These are phyloP conservation scores for Ganoderma meredithae DNA, from an alignment of 1,284 basidiomycete species.

Conservation along the genomic window DNA sequence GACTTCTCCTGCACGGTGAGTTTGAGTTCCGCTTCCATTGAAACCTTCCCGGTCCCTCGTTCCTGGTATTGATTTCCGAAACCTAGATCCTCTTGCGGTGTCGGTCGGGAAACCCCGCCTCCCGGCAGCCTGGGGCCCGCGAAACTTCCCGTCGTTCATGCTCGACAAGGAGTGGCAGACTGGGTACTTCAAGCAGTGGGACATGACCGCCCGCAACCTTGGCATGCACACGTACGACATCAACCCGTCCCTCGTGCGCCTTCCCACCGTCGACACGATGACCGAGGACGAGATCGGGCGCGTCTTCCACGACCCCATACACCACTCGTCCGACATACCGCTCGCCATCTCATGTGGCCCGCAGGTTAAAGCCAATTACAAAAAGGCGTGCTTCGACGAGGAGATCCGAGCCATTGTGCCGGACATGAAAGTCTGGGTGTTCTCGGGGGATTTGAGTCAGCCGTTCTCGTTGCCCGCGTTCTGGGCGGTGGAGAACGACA, in stretches of 20 bases:
- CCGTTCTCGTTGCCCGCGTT: constrained; percentile 34
- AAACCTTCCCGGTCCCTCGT: background rate
- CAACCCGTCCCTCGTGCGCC: constrained; percentile 26
- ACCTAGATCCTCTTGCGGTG: constrained; percentile 39
- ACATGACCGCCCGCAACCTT: constrained; percentile 39
- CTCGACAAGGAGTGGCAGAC: constrained; percentile 42
- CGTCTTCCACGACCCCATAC: background rate
- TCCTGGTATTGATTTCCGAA: background rate
- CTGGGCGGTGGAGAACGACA: constrained; percentile 40
- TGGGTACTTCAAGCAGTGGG: constrained; percentile 46
- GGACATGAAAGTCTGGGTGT: constrained; percentile 32
- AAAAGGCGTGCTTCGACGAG: constrained; percentile 35
- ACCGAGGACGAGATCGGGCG: constrained; percentile 18
- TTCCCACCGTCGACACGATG: constrained; percentile 36
- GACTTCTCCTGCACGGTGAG: constrained; percentile 44
- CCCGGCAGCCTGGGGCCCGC: constrained; percentile 32
- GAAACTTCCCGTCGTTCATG: constrained; percentile 26
- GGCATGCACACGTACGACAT: constrained; percentile 30
- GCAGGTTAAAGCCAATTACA: constrained; percentile 28
- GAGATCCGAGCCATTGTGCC: constrained; percentile 28
- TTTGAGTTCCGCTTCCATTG: constrained; percentile 23
- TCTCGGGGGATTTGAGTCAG: constrained; percentile 30
- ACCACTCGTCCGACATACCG: background rate
- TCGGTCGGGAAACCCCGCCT: constrained; percentile 35
- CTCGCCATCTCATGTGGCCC: constrained; percentile 4